Conservation (phyloP, 495 filamentous ascomycete species). For the Trichoderma erinaceum region DNA sequence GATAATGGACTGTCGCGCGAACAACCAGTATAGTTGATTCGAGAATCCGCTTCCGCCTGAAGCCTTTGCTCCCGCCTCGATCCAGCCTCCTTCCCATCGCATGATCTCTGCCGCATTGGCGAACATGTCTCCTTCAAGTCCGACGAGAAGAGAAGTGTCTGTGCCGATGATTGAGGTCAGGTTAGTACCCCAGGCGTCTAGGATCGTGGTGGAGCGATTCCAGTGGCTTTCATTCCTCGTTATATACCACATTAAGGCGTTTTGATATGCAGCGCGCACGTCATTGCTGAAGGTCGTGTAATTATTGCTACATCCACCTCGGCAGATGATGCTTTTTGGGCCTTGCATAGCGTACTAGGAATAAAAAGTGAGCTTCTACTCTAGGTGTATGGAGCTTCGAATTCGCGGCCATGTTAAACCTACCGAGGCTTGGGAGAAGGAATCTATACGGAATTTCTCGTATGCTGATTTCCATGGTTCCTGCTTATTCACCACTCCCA, state of each 20-base stretch:
- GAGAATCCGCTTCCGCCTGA: slow-evolving; percentile 33
- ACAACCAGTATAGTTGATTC: slow-evolving; percentile 36
- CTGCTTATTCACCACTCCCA: slow-evolving; percentile 18
- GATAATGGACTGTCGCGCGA: slow-evolving; percentile 28
- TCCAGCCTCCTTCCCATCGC: slow-evolving; percentile 35
- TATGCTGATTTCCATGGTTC: slow-evolving; percentile 25
- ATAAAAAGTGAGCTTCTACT: slow-evolving; percentile 6
- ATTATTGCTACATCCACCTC: slow-evolving; percentile 26
- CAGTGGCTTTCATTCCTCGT: slow-evolving; percentile 29
- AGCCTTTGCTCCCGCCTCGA: slow-evolving; percentile 29
- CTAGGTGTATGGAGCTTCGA: not conserved
- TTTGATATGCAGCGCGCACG: slow-evolving; percentile 32
- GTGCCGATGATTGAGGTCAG: slow-evolving; percentile 31
- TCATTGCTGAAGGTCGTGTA: slow-evolving; percentile 32
- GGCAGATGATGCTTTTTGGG: slow-evolving; percentile 23
- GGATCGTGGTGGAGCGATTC: slow-evolving; percentile 28
- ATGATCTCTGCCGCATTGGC: slow-evolving; percentile 37
- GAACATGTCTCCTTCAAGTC: slow-evolving; percentile 31
- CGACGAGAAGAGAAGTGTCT: slow-evolving; percentile 29
- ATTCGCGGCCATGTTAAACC: slow-evolving; percentile 4
- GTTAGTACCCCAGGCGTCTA: slow-evolving; percentile 33
- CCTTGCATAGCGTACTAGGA: slow-evolving; percentile 30
- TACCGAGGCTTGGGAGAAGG: slow-evolving; percentile 21
- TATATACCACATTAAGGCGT: slow-evolving; percentile 38
- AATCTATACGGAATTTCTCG: slow-evolving; percentile 21